Conservation (phyloP, 805 yeast species). For the Teunomyces stri region DNA sequence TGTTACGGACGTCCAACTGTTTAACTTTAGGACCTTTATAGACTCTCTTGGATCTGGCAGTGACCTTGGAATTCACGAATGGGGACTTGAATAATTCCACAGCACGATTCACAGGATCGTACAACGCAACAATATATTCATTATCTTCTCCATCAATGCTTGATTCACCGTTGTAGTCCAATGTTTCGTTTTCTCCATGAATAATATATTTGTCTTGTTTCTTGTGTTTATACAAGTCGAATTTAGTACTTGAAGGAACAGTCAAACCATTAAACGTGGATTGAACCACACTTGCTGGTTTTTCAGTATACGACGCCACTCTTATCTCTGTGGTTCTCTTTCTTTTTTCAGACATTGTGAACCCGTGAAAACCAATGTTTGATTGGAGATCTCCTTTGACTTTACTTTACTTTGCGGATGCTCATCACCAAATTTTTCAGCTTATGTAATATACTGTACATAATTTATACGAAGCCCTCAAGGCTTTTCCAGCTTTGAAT, state of each 20-base stretch:
- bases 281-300: conserved; percentile 55
- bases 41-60: conserved; percentile 57
- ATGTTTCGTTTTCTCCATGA: conserved; percentile 74
- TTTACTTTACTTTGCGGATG: background rate
- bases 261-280: conserved; percentile 78
- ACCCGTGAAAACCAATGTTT: too few relatives aligned
- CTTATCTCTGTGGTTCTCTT: conserved; percentile 41
- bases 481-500: background rate
- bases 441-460: background rate
- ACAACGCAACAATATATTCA: conserved; percentile 72
- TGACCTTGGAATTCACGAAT: conserved; percentile 58
- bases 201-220: conserved; percentile 45
- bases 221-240: conserved; percentile 59
- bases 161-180: conserved; percentile 68
- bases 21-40: conserved; percentile 63
- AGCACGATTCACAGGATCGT: conserved; percentile 62
- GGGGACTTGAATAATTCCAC: conserved; percentile 66
- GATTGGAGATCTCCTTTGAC: too few relatives aligned
- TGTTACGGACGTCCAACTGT: conserved; percentile 49
- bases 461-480: background rate
- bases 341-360: conserved; percentile 17
- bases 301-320: conserved; percentile 38
- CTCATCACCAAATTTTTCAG: conserved; percentile 7
- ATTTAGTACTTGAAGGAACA: conserved; percentile 55
- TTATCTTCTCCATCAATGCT: conserved; percentile 31